These are phyloP conservation scores for Aspergillus bridgeri DNA, from an alignment of 495 filamentous ascomycete genomes.

Conservation along the genomic window DNA sequence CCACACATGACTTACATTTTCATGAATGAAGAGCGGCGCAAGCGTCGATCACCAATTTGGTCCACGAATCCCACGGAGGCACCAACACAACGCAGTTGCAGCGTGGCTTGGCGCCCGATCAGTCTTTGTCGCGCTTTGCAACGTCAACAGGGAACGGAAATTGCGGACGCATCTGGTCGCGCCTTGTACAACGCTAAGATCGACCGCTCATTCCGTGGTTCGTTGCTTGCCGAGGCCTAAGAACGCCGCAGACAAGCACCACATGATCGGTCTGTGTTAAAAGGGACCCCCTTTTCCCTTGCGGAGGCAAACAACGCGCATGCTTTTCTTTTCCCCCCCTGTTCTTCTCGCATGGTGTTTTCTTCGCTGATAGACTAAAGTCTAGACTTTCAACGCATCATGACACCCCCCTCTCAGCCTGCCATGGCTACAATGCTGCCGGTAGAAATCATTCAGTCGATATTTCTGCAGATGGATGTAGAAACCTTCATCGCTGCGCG, in stretches of 20 bases:
- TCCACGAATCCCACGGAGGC: not conserved
- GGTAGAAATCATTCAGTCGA: conserved; percentile 19
- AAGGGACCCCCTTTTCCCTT: not conserved
- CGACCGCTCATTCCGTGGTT: not conserved
- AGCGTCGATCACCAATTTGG: not conserved
- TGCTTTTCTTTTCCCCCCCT: not conserved
- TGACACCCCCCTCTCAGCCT: not conserved
- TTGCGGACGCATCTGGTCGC: not conserved
- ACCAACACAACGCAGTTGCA: not conserved
- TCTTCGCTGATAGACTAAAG: not conserved
- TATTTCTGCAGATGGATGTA: conserved; percentile 14
- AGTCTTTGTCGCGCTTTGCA: not conserved
- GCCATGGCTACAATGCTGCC: conserved; percentile 15
- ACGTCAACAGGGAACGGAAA: not conserved
- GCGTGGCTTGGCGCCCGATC: not conserved
- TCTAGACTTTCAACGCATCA: not conserved
- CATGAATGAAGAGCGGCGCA: not conserved
- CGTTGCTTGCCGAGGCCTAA: not conserved
- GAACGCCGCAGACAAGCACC: not conserved
- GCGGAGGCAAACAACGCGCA: not conserved
- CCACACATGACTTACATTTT: not conserved
- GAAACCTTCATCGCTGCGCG: conserved; percentile 19
- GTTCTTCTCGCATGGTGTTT: not conserved
- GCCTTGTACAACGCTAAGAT: not conserved
- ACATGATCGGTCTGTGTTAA: not conserved